Base-by-base conservation (phyloP, 495 filamentous ascomycete genomes). In the Clavariopsis aquatica region DNA sequence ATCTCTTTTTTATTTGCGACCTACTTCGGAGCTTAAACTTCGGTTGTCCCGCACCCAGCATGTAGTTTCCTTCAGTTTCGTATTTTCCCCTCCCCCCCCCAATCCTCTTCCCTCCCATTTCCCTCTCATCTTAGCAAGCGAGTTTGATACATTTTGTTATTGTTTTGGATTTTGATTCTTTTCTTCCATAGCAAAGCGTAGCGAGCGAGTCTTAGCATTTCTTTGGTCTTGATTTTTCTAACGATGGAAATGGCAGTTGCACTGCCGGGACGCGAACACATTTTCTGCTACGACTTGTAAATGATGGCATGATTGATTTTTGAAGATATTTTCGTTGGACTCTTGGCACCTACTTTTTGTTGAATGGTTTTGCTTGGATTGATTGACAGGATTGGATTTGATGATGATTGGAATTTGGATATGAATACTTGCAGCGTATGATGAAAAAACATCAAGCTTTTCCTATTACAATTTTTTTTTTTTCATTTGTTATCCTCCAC, bases 41-140 rank as follows among this genome's bases (percentile, higher is more conserved):
- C 38, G 2, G 38, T 7, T 6, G 38, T 43, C n/a, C 38, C n/a
- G 52, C 24, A 31, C 52, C 4, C n/a, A 54, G 26, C 29, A 43
- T 54, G 20, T 28, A 54, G 52, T 36, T 38, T 43, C 52, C 52
- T 58, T 52, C 45, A 29, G 46, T 59, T 57, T 52, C 38, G 24
- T 60, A 61, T 49, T 60, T 45, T n/a, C n/a, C n/a, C n/a, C n/a
- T n/a, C n/a, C n/a, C n/a, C n/a, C n/a, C n/a, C n/a, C n/a, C n/a
- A n/a, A n/a, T n/a, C n/a, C n/a, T n/a, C n/a, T n/a, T n/a, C n/a
- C n/a, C n/a, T n/a, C n/a, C n/a, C n/a, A n/a, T n/a, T n/a, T n/a
- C n/a, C n/a, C n/a, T n/a, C n/a, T 60, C 51, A 31, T 20, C 57
- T 76, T 67, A 78, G 77, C 75, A 57, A 79, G 73, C 70, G 74